Base-by-base conservation (phyloP, 2,329 filamentous ascomycete species). In the Colletotrichum tofieldiae region DNA sequence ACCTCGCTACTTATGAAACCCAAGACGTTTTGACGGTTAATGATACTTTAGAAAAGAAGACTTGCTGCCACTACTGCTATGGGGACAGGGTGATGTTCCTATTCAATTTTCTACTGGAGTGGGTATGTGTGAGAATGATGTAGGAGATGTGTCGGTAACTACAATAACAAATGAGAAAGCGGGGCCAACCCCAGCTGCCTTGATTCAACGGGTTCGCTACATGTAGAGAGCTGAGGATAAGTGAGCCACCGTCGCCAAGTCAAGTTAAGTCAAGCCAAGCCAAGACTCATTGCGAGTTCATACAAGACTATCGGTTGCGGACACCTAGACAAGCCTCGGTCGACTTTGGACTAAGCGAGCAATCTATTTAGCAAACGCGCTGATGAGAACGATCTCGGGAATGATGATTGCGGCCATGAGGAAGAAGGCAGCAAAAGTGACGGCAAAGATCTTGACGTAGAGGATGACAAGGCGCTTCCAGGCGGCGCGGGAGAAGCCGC, bases 391-490 rank as follows among this genome's bases (percentile, higher is more conserved):
- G 41, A 87, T 73, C 81, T 93, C 85, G 14, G 86, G 85, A 4
- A 87, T 76, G 7, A 93, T 29, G 32, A 91, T 74, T 11, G 86
- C 79, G 3, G 79, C 78, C 65, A 91, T 83, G 43, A 90, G 63
- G 5, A 89, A 37, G 32, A 84, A 79, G 18, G 88, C 76, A 4
- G 82, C 87, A 20, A 89, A 66, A 59, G 86, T 80, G 67, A 94
- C 86, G 43, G 85, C 80, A 74, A 91, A 86, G 76, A 92, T 87
- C 89, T 97, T 97, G 82, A 87, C 84, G 77, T 94, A 93, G 41
- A 96, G 87, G 83, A 93, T 91, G 78, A 95, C 82, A 61, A 97
- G 87, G 67, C 95, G 90, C 75, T 91, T 85, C 81, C 94, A 92
- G 55, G 93, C 91, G 72, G 90, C 86, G 81, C 89, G 89, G 80